Conservation (phyloP, 139 green algal genomes). For the Coelastrella sp. region DNA sequence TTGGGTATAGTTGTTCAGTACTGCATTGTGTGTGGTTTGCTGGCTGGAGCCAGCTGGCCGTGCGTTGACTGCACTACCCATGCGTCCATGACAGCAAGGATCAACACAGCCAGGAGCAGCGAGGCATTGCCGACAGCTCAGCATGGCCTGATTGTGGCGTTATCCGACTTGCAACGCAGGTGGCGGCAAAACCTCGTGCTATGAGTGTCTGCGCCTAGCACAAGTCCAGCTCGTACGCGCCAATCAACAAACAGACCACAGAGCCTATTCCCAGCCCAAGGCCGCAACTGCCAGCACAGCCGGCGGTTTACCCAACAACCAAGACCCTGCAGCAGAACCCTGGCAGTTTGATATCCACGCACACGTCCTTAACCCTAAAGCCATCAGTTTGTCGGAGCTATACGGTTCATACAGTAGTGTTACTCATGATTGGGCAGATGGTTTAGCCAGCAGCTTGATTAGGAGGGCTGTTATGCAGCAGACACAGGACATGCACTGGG, state of each 20-base stretch:
- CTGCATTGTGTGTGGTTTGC: too few species aligned
- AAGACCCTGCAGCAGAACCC: background rate
- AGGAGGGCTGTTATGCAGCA: conserved; percentile 51
- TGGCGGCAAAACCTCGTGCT: conserved; percentile 80
- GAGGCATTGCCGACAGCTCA: too few species aligned
- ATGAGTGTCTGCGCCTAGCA: conserved; percentile 64
- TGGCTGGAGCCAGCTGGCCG: too few species aligned
- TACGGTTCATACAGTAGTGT: conserved; percentile 85
- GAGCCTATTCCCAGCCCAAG: background rate
- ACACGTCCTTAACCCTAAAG: conserved; percentile 86
- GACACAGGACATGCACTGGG: conserved; percentile 74
- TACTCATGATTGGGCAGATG: conserved; percentile 89
- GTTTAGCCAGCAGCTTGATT: conserved; percentile 78
- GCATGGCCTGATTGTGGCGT: too few species aligned
- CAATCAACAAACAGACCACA: background rate
- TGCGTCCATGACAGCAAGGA: too few species aligned
- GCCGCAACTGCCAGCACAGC: background rate
- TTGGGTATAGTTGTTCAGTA: too few species aligned
- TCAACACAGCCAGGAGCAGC: too few species aligned
- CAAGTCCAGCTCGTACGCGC: background rate
- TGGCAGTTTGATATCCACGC: conserved; percentile 54
- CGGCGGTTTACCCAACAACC: background rate
- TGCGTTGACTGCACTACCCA: too few species aligned
- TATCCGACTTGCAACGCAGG: conserved; percentile 67
- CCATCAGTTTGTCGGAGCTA: conserved; percentile 86